These are phyloP conservation scores for Avena eriantha DNA, from an alignment of 176 grass and related monocot genomes.

Conservation along the genomic window DNA sequence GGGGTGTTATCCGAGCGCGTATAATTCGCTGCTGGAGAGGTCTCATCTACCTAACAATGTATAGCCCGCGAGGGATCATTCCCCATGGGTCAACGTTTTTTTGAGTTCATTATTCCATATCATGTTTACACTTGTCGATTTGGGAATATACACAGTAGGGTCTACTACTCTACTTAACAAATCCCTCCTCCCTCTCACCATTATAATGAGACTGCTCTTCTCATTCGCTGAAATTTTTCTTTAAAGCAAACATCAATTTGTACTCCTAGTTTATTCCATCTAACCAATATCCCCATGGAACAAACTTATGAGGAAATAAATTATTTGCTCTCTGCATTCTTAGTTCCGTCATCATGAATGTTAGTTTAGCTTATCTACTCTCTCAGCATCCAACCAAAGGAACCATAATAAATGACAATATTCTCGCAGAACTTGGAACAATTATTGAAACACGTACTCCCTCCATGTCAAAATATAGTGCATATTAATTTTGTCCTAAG, in stretches of 20 bases:
- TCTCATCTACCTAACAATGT: too few relatives aligned
- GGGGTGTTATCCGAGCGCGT: too few relatives aligned
- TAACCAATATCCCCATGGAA: not conserved
- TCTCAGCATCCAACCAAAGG: not conserved
- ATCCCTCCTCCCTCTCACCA: too few relatives aligned
- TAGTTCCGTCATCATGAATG: not conserved
- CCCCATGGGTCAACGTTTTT: too few relatives aligned
- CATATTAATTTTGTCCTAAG: too few relatives aligned
- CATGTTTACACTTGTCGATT: not conserved
- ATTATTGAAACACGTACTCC: not conserved
- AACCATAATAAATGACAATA: not conserved
- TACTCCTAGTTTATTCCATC: not conserved
- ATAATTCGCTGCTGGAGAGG: too few relatives aligned
- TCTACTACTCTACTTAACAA: not conserved
- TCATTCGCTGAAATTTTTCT: slow-evolving; percentile 1
- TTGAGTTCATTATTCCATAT: not conserved
- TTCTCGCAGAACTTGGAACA: slow-evolving; percentile 13
- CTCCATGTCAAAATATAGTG: too few relatives aligned
- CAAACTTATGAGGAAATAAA: not conserved
- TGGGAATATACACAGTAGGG: not conserved
- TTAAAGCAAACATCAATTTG: not conserved
- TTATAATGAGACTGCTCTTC: not conserved
- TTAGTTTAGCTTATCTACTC: slow-evolving; percentile 4
- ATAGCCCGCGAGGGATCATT: too few relatives aligned
- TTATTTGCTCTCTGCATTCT: not conserved